These are phyloP conservation scores for Yamadazyma endophytica DNA, from an alignment of 805 yeast species.

Conservation along the genomic window DNA sequence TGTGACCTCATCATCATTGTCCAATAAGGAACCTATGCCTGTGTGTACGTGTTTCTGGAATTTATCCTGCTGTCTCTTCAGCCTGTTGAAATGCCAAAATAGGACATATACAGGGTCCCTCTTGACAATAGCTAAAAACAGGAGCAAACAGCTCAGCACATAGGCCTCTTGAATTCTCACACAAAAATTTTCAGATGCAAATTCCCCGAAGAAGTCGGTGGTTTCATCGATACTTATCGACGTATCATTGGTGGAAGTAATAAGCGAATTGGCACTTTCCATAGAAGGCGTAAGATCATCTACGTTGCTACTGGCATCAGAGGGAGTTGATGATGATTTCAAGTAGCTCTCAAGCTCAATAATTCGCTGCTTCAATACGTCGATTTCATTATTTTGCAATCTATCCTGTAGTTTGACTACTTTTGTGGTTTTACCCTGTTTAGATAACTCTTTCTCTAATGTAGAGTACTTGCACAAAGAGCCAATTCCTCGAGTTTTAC, in stretches of 20 bases:
- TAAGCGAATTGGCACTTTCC: too few relatives aligned
- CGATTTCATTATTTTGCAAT: slow-evolving; percentile 2
- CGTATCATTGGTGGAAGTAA: background rate
- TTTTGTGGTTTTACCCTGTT: slow-evolving; percentile 10
- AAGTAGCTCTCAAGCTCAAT: too few relatives aligned
- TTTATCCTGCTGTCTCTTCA: background rate
- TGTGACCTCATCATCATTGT: slow-evolving; percentile 3
- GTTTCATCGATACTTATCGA: slow-evolving; percentile 1
- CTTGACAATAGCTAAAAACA: slow-evolving; percentile 5
- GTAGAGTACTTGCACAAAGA: slow-evolving; percentile 10
- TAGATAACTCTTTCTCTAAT: slow-evolving; percentile 11
- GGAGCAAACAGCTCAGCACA: slow-evolving; percentile 9
- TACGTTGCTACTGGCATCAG: too few relatives aligned
- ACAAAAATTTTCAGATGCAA: slow-evolving; percentile 5
- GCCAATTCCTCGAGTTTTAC: slow-evolving; percentile 11
- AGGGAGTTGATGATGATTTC: too few relatives aligned
- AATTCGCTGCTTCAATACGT: slow-evolving; percentile 3
- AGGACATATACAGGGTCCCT: slow-evolving; percentile 7
- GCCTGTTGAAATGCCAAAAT: slow-evolving; percentile 8
- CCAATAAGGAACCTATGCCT: slow-evolving; percentile 8
- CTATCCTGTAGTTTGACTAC: slow-evolving; percentile 2
- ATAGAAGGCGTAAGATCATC: too few relatives aligned
- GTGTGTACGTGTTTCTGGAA: background rate
- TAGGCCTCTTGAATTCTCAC: slow-evolving; percentile 2
- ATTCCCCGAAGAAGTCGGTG: slow-evolving; percentile 7